These are phyloP conservation scores for Globisporangium cystogenes DNA, from an alignment of 352 stramenopile genomes.

Conservation along the genomic window DNA sequence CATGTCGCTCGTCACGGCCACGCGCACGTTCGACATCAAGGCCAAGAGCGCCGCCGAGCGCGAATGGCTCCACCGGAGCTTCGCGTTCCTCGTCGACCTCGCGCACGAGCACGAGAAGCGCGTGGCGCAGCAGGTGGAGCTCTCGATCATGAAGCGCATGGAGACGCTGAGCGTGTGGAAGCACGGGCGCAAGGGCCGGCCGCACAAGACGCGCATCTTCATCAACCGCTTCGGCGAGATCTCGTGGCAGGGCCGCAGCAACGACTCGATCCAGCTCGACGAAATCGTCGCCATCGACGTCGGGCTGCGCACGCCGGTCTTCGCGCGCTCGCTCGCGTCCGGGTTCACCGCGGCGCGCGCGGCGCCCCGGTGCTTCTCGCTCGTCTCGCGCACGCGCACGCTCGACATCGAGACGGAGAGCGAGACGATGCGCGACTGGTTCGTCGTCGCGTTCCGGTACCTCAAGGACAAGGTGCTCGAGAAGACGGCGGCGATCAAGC, in stretches of 20 bases:
- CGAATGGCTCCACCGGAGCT: slow-evolving; percentile 73
- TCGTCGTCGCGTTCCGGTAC: slow-evolving; percentile 83
- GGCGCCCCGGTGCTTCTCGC: slow-evolving; percentile 55
- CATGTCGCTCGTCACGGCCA: slow-evolving; percentile 68
- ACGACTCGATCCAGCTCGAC: slow-evolving; percentile 71
- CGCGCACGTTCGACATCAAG: slow-evolving; percentile 73
- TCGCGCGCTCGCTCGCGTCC: slow-evolving; percentile 33
- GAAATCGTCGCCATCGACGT: slow-evolving; percentile 55
- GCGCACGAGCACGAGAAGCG: slow-evolving; percentile 67
- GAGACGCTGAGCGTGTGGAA: slow-evolving; percentile 68
- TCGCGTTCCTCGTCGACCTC: slow-evolving; percentile 68
- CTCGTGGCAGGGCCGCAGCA: slow-evolving; percentile 73
- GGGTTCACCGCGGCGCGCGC: slow-evolving; percentile 24
- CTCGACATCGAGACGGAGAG: slow-evolving; percentile 73
- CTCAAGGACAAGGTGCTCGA: slow-evolving; percentile 83
- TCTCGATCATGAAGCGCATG: slow-evolving; percentile 84
- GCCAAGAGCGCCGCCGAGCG: slow-evolving; percentile 58
- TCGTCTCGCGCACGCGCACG: slow-evolving; percentile 54
- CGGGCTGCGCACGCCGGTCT: slow-evolving; percentile 61
- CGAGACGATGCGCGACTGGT: slow-evolving; percentile 78
- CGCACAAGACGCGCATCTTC: slow-evolving; percentile 80
- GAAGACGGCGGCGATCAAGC: slow-evolving; percentile 70
- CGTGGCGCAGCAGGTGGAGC: slow-evolving; percentile 72
- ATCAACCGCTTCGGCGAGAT: slow-evolving; percentile 82
- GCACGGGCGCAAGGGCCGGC: slow-evolving; percentile 64